Evolutionary conservation across 306 rosid species (phyloP).

Genomic region (Corylus heterophylla): DNA sequence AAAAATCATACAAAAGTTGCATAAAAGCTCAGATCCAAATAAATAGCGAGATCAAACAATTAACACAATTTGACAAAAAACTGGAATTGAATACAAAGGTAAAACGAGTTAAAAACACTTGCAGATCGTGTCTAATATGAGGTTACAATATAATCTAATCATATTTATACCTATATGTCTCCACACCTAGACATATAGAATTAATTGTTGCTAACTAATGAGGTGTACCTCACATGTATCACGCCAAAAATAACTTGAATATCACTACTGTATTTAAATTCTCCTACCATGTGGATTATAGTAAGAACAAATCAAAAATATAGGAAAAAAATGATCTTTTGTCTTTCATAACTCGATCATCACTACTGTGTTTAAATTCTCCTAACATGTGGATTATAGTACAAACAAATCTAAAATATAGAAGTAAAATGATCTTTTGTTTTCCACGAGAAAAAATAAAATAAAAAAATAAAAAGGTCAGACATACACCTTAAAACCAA

Average conservation of each 20-base stretch:
- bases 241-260: neutral
- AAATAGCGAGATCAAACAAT: neutral
- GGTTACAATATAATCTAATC: neutral
- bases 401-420: neutral
- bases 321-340: neutral
- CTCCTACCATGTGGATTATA: neutral
- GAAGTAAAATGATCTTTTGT: neutral
- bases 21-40: neutral
- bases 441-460: neutral
- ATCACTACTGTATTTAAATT: neutral
- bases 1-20: neutral
- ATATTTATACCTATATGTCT: neutral
- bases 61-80: neutral
- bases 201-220: neutral
- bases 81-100: neutral
- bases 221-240: neutral
- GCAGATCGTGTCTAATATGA: neutral
- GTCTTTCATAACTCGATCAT: neutral
- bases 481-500: neutral
- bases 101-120: neutral
- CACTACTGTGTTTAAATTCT: neutral
- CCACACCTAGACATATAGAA: neutral
- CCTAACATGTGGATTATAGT: neutral
- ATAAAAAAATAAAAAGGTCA: neutral
- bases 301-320: neutral